Base-by-base conservation (phyloP, 2,329 filamentous ascomycete genomes). In the Epicoccum sorghinum region DNA sequence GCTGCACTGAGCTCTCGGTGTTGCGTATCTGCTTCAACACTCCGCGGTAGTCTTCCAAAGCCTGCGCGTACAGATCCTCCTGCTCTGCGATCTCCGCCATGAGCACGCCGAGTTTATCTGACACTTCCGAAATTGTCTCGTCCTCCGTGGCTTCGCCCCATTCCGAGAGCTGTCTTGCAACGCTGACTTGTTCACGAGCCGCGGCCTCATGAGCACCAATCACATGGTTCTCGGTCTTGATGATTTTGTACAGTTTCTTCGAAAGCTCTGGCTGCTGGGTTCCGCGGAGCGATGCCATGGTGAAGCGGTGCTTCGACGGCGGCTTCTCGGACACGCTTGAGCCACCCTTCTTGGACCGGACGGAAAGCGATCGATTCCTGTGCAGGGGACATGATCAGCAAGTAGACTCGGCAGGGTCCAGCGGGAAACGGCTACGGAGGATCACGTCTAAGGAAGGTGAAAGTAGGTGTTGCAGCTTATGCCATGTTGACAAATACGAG, bases 131-230 rank as follows among this genome's bases (percentile, higher is more conserved):
- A 68, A 98, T 82, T 46, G 87, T 86, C 58, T 96, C 91, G 69
- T 99, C 95, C 47, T 86, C 85, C 2, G 93, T 97, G 56, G 90
- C 85, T 78, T 98, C 93, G 53, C 95, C 95, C 95, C 95, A 99
- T 65, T 98, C 93, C 7, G 91, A 96, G 39, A 99, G 85, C 79
- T 98, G 93, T 9, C 87, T 86, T 13, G 93, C 95, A 68, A 98
- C 92, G 44, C 86, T 86, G 57, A 91, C 79, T 52, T 92, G 90
- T 79, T 97, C 93, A 55, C 89, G 89, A 43, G 88, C 91, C 6
- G 93, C 95, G 6, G 86, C 80, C 78, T 96, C 91, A 78, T 97
- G 89, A 43, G 90, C 89, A 44, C 84, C 82, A 67, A 98, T 92
- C 32, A 93, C 87, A 71, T 89, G 87, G 81, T 97, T 98, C 77